Conservation (phyloP, 2,329 filamentous ascomycete genomes). For the Leptodontidium sp. region DNA sequence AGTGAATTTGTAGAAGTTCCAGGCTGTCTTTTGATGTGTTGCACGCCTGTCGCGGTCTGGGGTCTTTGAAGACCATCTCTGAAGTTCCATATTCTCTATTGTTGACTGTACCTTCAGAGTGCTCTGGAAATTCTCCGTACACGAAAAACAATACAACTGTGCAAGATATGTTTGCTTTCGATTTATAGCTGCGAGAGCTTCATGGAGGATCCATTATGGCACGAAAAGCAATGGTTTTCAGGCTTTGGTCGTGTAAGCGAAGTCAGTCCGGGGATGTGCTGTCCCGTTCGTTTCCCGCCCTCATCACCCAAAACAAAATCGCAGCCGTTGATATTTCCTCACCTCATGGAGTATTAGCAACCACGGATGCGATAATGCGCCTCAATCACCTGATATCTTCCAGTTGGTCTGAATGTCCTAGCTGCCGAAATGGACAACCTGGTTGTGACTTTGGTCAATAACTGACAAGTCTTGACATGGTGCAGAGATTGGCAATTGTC, state of each 20-base stretch:
- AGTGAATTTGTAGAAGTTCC: too few species aligned
- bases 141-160: not conserved
- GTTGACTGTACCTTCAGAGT: not conserved
- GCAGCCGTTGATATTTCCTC: not conserved
- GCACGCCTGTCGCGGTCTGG: too few species aligned
- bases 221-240: conserved; percentile 6
- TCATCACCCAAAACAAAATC: not conserved
- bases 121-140: not conserved
- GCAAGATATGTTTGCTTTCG: not conserved
- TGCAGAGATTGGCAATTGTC: not conserved
- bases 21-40: too few species aligned
- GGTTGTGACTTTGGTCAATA: not conserved
- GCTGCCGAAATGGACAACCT: not conserved
- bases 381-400: not conserved
- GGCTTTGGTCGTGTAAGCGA: conserved; percentile 3
- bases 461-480: not conserved
- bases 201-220: not conserved
- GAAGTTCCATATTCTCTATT: not conserved
- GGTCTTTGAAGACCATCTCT: not conserved
- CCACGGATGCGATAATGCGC: not conserved
- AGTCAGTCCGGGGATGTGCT: not conserved
- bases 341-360: too few species aligned
- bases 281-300: not conserved
- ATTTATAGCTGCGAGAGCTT: not conserved
- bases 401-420: not conserved